Conservation (phyloP, 2,329 filamentous ascomycete species). For the Ascochyta rabiei region DNA sequence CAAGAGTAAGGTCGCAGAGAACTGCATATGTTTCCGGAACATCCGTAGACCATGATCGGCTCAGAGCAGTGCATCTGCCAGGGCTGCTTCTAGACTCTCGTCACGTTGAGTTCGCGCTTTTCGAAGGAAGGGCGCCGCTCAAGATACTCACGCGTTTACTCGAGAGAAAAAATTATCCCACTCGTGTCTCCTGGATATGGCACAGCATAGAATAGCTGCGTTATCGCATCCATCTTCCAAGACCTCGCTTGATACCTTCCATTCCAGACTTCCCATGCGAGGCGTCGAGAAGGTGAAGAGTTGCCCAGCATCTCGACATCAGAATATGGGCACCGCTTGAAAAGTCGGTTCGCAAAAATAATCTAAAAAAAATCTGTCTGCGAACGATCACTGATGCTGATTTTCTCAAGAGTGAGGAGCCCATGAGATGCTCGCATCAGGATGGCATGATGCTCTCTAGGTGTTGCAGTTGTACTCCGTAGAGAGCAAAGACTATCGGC, state of each 20-base stretch:
- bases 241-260: conserved; percentile 1
- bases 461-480: not conserved
- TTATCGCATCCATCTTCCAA: not conserved
- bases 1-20: not conserved
- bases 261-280: conserved; percentile 15
- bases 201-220: conserved; percentile 2
- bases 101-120: conserved; percentile 7
- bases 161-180: not conserved
- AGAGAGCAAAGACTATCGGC: conserved; percentile 1
- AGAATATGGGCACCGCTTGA: conserved; percentile 1
- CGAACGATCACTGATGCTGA: not conserved
- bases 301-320: not conserved
- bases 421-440: not conserved
- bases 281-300: not conserved
- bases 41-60: not conserved
- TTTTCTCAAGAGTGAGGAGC: not conserved
- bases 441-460: not conserved
- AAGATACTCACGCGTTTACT: conserved; percentile 9
- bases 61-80: not conserved
- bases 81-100: not conserved
- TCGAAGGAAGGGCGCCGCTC: conserved; percentile 4
- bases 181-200: not conserved
- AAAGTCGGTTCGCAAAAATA: not conserved
- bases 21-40: not conserved
- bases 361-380: not conserved